Base-by-base conservation (phyloP, 2,329 filamentous ascomycete species). In the Cercospora sojina region DNA sequence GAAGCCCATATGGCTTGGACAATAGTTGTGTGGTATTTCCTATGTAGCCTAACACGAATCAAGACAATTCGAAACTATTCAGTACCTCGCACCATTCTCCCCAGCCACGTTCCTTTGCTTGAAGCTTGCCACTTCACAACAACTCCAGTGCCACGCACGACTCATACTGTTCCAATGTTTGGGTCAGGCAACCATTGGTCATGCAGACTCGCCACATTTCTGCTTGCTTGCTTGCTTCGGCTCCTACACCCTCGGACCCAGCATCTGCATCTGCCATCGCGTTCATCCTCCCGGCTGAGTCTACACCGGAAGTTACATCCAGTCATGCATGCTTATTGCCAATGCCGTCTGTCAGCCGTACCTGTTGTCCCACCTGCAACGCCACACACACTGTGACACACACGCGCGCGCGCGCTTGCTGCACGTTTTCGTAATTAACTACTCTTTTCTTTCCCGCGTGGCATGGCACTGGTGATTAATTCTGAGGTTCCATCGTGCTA, bases 1-100 rank as follows among this genome's bases (percentile, higher is more conserved):
- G 32, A 62, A 35, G 60, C 27, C 32, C 59, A 35, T n/a, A 56
- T 29, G 51, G 29, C 47, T 43, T 43, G 31, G 29, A 27, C 60
- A 55, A 62, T 7, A 10, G 9, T 41, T 20, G 51, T 16, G 25
- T 23, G 8, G 25, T 29, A 16, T 62, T 38, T 62, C 60, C 47
- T 56, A 55, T 62, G 60, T 62, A 55, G 18, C 6, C 4, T n/a
- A 20, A 31, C 25, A 56, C 16, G 16, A 56, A 27, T 6, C 10
- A 31, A 29, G 29, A 5, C 51, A 27, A n/a, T 56, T 16, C 5
- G 16, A 38, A 31, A 29, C 6, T 6, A 12, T 56, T 31, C 5
- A 18, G 5, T 25, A n/a, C 4, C 23, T 25, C 12, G 20, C 43
- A 49, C 20, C 3, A 25, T 23, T 23, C 5, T 25, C 9, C n/a